Base-by-base conservation (phyloP, 129 eudicot species). In the Tanacetum coccineum region DNA sequence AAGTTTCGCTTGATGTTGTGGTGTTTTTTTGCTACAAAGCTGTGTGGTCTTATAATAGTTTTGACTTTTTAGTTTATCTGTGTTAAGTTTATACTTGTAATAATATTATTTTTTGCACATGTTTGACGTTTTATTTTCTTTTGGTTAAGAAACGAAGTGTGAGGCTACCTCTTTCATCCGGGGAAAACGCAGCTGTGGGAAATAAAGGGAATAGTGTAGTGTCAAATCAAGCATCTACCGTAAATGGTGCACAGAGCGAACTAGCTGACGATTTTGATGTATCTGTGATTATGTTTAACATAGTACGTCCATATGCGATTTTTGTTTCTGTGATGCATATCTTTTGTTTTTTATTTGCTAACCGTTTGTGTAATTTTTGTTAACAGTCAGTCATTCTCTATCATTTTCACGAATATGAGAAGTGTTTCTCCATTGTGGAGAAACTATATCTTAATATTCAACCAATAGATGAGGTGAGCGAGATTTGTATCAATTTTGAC, bases 381-480 rank as follows among this genome's bases (percentile, higher is more conserved):
- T 82, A 6, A 22, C 88, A 92, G 98, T 95, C 96, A 67, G 87
- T 81, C 20, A 71, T 78, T 28, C 84, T 90, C 76, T 92, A 79
- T 74, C 88, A 92, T 70, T 83, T 88, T 22, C 91, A 88, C 51
- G 89, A 88, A 19, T 84, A 92, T 70, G 80, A 84, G 39, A 92
- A 81, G 63, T 84, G 89, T 54, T 87, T 81, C 72, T 80, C 89
- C 45, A 76, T 81, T 67, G 74, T 92, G 82, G 95, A 92, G 51
- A 67, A 79, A 28, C 67, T 92, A 70, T 88, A 79, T 80, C 96
- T 83, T 78, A 92, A 88, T 63, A 86, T 92, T 70, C 91, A 81
- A 78, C 98, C 98, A 14, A 76, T 92, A 78, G 88, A 84, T 28
- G 98, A 92, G 95, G 98, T 92, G 72, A 67, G 14, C 12, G 17